Evolutionary conservation across 2,329 filamentous ascomycete genomes (phyloP).

Genomic region (Cercospora sesami): DNA sequence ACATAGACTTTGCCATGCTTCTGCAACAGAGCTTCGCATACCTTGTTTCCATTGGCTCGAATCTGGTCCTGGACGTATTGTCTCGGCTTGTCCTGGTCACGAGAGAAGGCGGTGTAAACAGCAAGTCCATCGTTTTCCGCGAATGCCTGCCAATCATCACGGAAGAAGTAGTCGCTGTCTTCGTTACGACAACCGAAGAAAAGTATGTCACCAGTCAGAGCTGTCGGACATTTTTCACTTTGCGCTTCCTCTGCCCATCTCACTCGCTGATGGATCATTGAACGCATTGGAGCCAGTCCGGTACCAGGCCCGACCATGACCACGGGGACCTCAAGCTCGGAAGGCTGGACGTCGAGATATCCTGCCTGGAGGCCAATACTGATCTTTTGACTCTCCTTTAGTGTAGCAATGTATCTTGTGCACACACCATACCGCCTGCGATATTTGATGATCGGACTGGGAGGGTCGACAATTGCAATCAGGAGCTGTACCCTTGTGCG

Average conservation of each 20-base stretch:
- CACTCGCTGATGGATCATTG: conserved; percentile 72
- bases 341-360: conserved; percentile 51
- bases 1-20: conserved; percentile 57
- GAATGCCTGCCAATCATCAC: conserved; percentile 67
- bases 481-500: conserved; percentile 39
- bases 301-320: conserved; percentile 83
- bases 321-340: conserved; percentile 58
- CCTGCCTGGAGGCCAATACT: conserved; percentile 59
- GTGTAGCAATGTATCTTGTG: conserved; percentile 75
- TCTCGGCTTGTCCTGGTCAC: conserved; percentile 64
- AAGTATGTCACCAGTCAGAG: conserved; percentile 52
- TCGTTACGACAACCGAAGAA: conserved; percentile 83
- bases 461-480: conserved; percentile 41
- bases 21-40: conserved; percentile 56
- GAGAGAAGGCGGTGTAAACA: conserved; percentile 67
- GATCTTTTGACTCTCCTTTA: conserved; percentile 61
- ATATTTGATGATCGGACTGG: conserved; percentile 77
- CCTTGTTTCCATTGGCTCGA: conserved; percentile 50
- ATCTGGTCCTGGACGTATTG: conserved; percentile 68
- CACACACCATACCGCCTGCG: conserved; percentile 85
- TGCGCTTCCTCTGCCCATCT: conserved; percentile 39
- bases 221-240: conserved; percentile 1
- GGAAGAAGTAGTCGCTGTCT: conserved; percentile 77
- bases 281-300: conserved; percentile 79
- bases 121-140: conserved; percentile 48